These are phyloP conservation scores for Physocladia obscura DNA, from an alignment of 192 early-diverging fungal genomes.

Conservation along the genomic window DNA sequence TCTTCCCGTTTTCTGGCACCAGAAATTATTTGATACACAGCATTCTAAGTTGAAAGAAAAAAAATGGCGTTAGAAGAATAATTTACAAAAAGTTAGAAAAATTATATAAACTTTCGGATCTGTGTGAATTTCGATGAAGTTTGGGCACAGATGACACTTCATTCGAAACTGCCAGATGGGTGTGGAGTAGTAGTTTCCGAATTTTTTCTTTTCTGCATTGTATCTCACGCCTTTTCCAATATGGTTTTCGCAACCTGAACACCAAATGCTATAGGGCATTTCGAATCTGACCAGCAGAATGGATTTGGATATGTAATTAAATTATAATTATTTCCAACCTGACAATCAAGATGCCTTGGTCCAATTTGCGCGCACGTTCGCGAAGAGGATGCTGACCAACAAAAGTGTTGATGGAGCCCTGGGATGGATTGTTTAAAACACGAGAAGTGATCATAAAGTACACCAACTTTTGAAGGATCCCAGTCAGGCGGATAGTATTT, in stretches of 20 bases:
- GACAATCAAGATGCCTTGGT: constrained; percentile 85
- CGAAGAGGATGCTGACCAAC: constrained; percentile 87
- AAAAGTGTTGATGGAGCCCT: constrained; percentile 83
- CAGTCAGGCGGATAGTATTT: constrained; percentile 79
- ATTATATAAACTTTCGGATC: constrained; percentile 73
- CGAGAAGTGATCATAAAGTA: too few species aligned
- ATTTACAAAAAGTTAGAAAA: neutral
- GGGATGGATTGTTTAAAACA: neutral
- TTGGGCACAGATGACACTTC: constrained; percentile 86
- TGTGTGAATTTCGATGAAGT: constrained; percentile 90
- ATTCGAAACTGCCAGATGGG: constrained; percentile 87
- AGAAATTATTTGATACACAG: constrained; percentile 62
- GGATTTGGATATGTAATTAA: neutral
- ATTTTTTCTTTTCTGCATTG: constrained; percentile 93
- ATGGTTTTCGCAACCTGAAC: constrained; percentile 78
- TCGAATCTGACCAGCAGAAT: constrained; percentile 64
- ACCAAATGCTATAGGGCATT: constrained; percentile 90
- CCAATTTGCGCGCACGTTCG: constrained; percentile 81
- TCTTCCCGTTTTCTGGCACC: constrained; percentile 81
- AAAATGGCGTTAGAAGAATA: too few species aligned
- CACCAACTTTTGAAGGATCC: constrained; percentile 79
- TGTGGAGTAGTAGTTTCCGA: constrained; percentile 83
- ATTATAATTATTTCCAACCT: constrained; percentile 41
- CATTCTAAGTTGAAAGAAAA: too few species aligned
- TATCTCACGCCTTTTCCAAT: constrained; percentile 89